These are phyloP conservation scores for Tulasnella sp. DNA, from an alignment of 768 basidiomycete genomes.

Conservation along the genomic window DNA sequence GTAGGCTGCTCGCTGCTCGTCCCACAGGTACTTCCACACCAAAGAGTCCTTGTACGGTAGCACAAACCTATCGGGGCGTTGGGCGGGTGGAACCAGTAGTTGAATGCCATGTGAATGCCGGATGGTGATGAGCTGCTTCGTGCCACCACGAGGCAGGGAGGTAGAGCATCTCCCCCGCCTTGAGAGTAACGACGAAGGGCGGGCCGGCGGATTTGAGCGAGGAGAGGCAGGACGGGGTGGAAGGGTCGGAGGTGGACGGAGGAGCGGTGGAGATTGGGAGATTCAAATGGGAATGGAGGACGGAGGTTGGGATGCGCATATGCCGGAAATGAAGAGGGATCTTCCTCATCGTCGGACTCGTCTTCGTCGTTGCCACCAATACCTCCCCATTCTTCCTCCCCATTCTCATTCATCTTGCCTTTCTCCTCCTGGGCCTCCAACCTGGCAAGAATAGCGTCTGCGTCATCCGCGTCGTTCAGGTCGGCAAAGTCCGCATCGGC, in stretches of 20 bases:
- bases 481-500: not conserved
- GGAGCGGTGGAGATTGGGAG: not conserved
- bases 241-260: not conserved
- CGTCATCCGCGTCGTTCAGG: not conserved
- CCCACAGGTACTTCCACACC: not conserved
- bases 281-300: not conserved
- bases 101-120: not conserved
- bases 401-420: not conserved
- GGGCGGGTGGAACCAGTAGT: slow-evolving; percentile 9
- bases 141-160: slow-evolving; percentile 12
- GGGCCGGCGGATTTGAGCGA: not conserved
- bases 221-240: not conserved
- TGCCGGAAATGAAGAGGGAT: not conserved
- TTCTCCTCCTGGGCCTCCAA: not conserved
- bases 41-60: not conserved
- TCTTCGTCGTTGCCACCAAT: not conserved
- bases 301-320: slow-evolving; percentile 5
- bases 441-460: not conserved
- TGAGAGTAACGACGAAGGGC: not conserved
- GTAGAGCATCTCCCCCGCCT: slow-evolving; percentile 7
- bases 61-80: not conserved
- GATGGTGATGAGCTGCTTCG: not conserved
- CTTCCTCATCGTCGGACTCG: not conserved
- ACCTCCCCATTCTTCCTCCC: slow-evolving; percentile 13
- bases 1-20: not conserved